Conservation (phyloP, 345 rosid species). For the Noccaea caerulescens region DNA sequence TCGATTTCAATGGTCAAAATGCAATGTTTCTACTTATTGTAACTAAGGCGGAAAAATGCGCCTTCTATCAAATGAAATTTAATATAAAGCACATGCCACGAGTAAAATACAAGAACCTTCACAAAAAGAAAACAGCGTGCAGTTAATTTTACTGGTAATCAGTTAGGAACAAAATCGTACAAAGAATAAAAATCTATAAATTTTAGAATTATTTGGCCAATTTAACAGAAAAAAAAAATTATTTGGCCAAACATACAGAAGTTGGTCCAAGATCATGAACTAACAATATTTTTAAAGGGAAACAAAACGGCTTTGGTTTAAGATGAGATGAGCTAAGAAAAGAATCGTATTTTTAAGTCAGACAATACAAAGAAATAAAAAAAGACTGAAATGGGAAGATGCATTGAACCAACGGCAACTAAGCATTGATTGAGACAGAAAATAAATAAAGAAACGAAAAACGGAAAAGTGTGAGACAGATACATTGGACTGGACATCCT, state of each 20-base stretch:
- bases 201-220: neutral
- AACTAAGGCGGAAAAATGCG: neutral
- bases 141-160: too few species aligned
- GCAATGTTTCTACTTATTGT: constrained; percentile 24
- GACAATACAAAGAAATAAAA: neutral
- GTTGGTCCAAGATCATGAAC: constrained; percentile 24
- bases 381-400: constrained; percentile 15
- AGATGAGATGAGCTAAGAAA: neutral
- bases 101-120: neutral
- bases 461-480: constrained; percentile 33
- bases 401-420: constrained; percentile 33
- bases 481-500: constrained; percentile 34
- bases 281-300: neutral
- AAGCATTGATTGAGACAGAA: constrained; percentile 18
- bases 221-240: neutral
- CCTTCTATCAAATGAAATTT: constrained; percentile 1
- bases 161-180: too few species aligned
- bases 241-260: neutral
- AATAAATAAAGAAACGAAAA: neutral
- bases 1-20: constrained; percentile 14
- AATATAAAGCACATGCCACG: neutral
- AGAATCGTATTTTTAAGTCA: neutral
- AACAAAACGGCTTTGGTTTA: neutral
- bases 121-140: neutral
- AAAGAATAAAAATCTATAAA: neutral